Conservation (phyloP, 371 early-diverging fungal species). For the Mortierella sp. region DNA sequence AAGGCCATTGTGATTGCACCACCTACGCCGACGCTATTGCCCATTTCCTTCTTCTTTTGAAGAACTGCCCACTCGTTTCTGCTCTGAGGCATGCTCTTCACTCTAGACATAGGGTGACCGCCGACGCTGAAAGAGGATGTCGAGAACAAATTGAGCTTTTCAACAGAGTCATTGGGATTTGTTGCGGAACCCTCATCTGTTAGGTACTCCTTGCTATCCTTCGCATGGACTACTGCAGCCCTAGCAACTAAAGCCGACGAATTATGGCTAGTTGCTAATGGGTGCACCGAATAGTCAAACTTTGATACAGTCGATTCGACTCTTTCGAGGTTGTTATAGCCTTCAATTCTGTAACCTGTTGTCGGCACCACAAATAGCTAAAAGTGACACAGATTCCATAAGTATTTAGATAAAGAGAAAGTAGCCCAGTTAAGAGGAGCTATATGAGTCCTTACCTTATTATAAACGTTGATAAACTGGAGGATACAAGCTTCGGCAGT, state of each 20-base stretch:
- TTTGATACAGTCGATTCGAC: slow-evolving; percentile 10
- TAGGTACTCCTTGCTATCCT: too few relatives aligned
- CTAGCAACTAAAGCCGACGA: neutral
- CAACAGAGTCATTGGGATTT: too few relatives aligned
- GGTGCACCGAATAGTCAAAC: neutral
- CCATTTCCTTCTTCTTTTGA: slow-evolving; percentile 36
- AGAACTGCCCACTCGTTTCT: slow-evolving; percentile 34
- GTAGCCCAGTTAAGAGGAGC: too few relatives aligned
- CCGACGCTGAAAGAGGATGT: neutral
- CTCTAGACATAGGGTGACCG: slow-evolving; percentile 20
- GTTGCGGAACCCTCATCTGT: too few relatives aligned
- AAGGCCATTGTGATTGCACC: slow-evolving; percentile 11
- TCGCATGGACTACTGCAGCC: too few relatives aligned
- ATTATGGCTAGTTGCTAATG: neutral
- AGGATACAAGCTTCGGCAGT: slow-evolving; percentile 16
- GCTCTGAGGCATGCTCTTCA: slow-evolving; percentile 28
- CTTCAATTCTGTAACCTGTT: slow-evolving; percentile 35
- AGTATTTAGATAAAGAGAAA: neutral
- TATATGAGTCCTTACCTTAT: slow-evolving; percentile 18
- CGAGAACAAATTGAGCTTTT: too few relatives aligned
- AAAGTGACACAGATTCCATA: neutral
- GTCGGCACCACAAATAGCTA: slow-evolving; percentile 42
- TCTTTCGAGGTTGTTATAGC: slow-evolving; percentile 30
- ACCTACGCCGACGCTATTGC: slow-evolving; percentile 9
- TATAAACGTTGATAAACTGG: slow-evolving; percentile 27